Percentiles rank a stretch among this genome's conserved stretches.
Conservation (phyloP, 169 alveolate genomes). For the Babesia gibsoni region DNA sequence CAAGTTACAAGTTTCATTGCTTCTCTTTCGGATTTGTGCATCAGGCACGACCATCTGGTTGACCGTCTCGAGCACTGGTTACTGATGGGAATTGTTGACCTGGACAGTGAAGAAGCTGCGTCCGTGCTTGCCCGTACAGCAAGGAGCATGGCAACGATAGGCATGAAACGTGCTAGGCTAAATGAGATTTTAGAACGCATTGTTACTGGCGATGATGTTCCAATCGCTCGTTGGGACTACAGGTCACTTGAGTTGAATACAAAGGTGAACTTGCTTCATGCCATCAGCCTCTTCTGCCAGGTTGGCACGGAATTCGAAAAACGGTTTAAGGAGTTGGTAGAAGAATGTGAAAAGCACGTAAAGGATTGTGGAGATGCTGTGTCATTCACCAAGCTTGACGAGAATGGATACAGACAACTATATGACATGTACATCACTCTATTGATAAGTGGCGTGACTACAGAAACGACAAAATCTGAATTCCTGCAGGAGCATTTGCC, state of each 20-base stretch:
- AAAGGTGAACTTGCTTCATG: conserved; percentile 20
- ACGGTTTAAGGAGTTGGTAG: not conserved
- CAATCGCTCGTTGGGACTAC: conserved; percentile 16
- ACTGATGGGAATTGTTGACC: not conserved
- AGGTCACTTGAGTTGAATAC: not conserved
- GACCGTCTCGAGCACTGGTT: conserved; percentile 21
- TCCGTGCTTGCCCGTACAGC: not conserved
- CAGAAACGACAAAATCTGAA: not conserved
- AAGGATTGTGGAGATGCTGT: not conserved
- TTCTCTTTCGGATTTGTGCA: conserved; percentile 11
- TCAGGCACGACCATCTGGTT: conserved; percentile 37
- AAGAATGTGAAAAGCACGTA: conserved; percentile 4
- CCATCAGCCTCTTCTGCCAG: conserved; percentile 25
- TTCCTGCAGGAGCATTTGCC: conserved; percentile 45
- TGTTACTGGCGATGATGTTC: not conserved
- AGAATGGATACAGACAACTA: conserved; percentile 14
- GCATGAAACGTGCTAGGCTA: not conserved
- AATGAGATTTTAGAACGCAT: conserved; percentile 12
- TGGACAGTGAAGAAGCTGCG: not conserved
- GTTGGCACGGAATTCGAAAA: conserved; percentile 25
- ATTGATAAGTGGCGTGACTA: conserved; percentile 9
- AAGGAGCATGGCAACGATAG: conserved; percentile 5
- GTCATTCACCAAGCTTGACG: not conserved
- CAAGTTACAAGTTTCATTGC: conserved; percentile 17
- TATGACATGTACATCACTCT: conserved; percentile 46